Base-by-base conservation (phyloP, 2,329 filamentous ascomycete genomes). In the Cladophialophora exuberans region DNA sequence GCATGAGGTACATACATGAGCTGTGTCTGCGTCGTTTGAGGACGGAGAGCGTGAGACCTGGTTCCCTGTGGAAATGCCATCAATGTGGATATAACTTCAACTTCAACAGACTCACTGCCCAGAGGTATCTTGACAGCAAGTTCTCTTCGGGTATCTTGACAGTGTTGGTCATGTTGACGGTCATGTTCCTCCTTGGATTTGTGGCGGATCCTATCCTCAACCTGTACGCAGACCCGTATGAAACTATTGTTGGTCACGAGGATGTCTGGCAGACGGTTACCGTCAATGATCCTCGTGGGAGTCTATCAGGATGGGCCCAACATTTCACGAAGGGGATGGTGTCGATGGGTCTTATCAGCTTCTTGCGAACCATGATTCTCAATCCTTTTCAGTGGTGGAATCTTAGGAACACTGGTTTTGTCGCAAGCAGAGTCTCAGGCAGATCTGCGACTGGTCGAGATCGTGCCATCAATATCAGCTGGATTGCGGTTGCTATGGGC, bases 1-100 rank as follows among this genome's bases (percentile, higher is more conserved):
- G 89, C 33, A 89, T 93, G 64, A 89, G 89, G 74, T 97, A 96
- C 72, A 91, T 97, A 20, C 94, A 99, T 71, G 90, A 97, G 72
- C 88, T 85, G 25, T 99, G 94, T 68, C 79, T 99, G 44, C 84
- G 88, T 66, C 79, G 83, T 9, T 97, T 92, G 90, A 84, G 94
- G 63, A 81, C 86, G 60, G 82, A 89, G 38, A 84, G 90, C 67
- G 87, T 89, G 0, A 46, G 61, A 10, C 49, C 57, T 3, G 59
- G 54, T n/a, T 60, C 57, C 13, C 48, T 64, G 23, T 64, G 62
- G 62, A 64, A 64, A 54, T 65, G 63, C 41, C 60, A 62, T 41
- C 46, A 61, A 39, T 65, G 63, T 49, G 59, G 61, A 9, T 53
- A 63, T 28, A 44, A 61, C 39, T 65, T 63, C 59, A 62, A 62